Conservation (phyloP, 305 asterid genomes). For the Solanum hybrid region DNA sequence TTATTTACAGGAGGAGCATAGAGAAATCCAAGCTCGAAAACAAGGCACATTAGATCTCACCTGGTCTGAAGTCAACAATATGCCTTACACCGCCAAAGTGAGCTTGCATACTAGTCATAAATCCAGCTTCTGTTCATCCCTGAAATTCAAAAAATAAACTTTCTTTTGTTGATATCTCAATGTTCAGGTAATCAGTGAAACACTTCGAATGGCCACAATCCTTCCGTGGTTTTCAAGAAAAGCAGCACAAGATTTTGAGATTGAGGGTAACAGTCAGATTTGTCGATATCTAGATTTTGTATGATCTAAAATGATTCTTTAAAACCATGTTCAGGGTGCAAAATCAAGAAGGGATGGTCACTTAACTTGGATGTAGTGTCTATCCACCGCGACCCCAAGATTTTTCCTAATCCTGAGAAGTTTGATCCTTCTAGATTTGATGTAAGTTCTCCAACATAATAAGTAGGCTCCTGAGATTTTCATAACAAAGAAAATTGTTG, state of each 20-base stretch:
- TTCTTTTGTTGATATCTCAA: not conserved
- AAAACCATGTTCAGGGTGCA: slow-evolving; percentile 31
- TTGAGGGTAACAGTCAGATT: slow-evolving; percentile 44
- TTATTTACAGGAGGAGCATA: slow-evolving; percentile 62
- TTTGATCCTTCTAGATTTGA: slow-evolving; percentile 74
- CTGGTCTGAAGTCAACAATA: slow-evolving; percentile 74
- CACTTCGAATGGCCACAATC: slow-evolving; percentile 76
- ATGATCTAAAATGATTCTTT: not conserved
- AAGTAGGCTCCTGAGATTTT: not conserved
- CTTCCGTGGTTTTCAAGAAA: slow-evolving; percentile 80
- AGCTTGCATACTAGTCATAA: slow-evolving; percentile 5
- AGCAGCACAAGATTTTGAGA: slow-evolving; percentile 74
- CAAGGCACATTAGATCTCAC: slow-evolving; percentile 47
- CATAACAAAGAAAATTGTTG: not conserved
- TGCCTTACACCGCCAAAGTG: slow-evolving; percentile 73
- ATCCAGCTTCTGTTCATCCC: not conserved
- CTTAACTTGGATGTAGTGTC: slow-evolving; percentile 76
- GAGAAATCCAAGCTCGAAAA: slow-evolving; percentile 36
- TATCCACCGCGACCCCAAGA: slow-evolving; percentile 62
- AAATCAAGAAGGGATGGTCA: slow-evolving; percentile 70
- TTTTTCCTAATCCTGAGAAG: slow-evolving; percentile 53
- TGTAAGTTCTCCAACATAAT: slow-evolving; percentile 25
- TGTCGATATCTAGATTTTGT: not conserved
- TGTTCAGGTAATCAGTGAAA: slow-evolving; percentile 55
- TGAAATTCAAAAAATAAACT: not conserved